Evolutionary conservation across 371 early-diverging fungal species (phyloP), one percentile per base, ranked within the genome.

Genomic region (Mucor irregularis): DNA sequence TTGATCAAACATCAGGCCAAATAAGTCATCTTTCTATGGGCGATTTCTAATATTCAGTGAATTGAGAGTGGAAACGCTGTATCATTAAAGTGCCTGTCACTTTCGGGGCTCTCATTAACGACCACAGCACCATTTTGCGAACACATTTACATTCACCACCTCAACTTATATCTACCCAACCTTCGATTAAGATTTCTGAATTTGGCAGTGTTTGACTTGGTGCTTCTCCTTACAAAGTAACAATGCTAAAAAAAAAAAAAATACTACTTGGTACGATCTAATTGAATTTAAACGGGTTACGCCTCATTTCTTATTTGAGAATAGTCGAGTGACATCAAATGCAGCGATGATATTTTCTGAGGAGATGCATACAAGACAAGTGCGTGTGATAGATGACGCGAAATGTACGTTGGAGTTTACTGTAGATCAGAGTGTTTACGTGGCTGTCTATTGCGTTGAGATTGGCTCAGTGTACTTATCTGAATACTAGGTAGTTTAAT

Each of bases 201-300:
- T 1, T 14, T 52, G 24, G 52, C 13, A 52, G 37, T 28, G 21
- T 25, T 19, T 30, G 52, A 40, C 17, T 51, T 1, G 52, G 52
- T 7, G 30, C 40, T 1, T 39, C 52, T n/a, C 35, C 31, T 0
- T 52, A 30, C 21, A 52, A 52, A 10, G 7, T 52, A 2, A 31
- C 13, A 10, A 24, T n/a, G n/a, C n/a, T n/a, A n/a, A n/a, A n/a
- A n/a, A 33, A 8, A 17, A 17, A 9, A 3, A 7, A 2, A 11
- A 39, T 21, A 38, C 14, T 1, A 17, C 13, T 40, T 52, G 52
- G 52, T 52, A 52, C n/a, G 52, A 52, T 21, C 14, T 52, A 8
- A 14, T 40, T 21, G 40, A 31, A 21, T 40, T 30, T 52, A 31
- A 39, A 13, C 14, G 17, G n/a, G 29, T 16, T 26, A 35, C 26